A percentile compares a stretch with the other conserved stretches of the same genome.
Conservation (phyloP, 108 stramenopile species). For the Fragilaria radians region DNA sequence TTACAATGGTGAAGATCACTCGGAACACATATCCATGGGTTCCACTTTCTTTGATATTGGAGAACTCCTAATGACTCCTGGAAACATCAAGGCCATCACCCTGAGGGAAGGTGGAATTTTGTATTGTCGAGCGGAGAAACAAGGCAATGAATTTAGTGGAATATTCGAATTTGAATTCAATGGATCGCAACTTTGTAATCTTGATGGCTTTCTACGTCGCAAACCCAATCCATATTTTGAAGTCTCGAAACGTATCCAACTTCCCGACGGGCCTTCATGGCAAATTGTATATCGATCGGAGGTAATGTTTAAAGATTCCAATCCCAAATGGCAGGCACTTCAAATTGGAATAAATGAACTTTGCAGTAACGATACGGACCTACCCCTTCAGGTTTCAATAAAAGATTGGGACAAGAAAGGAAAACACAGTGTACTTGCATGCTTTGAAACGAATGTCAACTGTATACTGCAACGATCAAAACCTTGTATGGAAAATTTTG, state of each 20-base stretch:
- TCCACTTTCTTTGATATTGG: conserved; percentile 23
- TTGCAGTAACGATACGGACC: conserved; percentile 46
- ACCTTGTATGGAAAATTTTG: neutral
- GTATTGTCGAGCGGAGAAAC: conserved; percentile 38
- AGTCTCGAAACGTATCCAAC: conserved; percentile 28
- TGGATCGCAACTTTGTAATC: conserved; percentile 65
- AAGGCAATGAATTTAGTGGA: neutral
- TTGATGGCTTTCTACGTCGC: conserved; percentile 64
- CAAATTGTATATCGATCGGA: conserved; percentile 44
- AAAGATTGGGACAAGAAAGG: conserved; percentile 61
- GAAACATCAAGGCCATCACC: conserved; percentile 10
- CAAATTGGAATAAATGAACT: conserved; percentile 36
- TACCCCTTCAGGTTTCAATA: conserved; percentile 41
- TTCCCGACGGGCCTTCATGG: conserved; percentile 47
- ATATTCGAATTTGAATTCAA: conserved; percentile 13
- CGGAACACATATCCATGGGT: conserved; percentile 12
- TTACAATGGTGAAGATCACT: conserved; percentile 1
- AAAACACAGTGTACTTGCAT: conserved; percentile 60
- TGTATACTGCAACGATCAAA: conserved; percentile 8
- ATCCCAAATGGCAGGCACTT: conserved; percentile 53
- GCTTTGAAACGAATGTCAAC: conserved; percentile 57
- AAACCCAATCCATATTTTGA: conserved; percentile 76
- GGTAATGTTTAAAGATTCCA: conserved; percentile 44
- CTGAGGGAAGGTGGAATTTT: conserved; percentile 19
- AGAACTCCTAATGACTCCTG: neutral